These are phyloP conservation scores for Vigna hirtella DNA, from an alignment of 306 rosid genomes.

Conservation along the genomic window DNA sequence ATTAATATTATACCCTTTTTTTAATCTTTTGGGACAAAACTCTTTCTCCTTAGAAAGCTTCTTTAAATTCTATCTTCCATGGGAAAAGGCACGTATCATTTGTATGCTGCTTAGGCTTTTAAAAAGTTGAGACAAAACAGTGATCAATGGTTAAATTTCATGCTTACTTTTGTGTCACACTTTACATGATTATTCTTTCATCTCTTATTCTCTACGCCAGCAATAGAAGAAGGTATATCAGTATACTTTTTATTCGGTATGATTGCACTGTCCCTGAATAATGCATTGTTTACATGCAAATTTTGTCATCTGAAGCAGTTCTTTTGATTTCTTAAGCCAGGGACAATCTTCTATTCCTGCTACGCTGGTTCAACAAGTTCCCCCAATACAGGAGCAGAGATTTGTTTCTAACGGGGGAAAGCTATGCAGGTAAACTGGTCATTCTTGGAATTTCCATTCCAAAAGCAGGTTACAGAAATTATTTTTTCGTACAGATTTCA, in stretches of 20 bases:
- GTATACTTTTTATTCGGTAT: constrained; percentile 21
- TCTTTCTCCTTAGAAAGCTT: constrained; percentile 38
- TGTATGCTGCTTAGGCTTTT: constrained; percentile 50
- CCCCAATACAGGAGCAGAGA: constrained; percentile 63
- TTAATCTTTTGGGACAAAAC: constrained; percentile 33
- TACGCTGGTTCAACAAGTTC: constrained; percentile 71
- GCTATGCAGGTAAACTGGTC: constrained; percentile 69
- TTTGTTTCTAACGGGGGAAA: constrained; percentile 75
- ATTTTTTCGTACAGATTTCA: constrained; percentile 16
- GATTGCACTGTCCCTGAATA: constrained; percentile 26
- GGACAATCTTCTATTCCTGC: constrained; percentile 70
- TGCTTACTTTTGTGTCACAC: constrained; percentile 43
- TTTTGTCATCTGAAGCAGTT: constrained; percentile 46
- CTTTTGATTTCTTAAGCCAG: constrained; percentile 65
- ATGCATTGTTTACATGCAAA: not conserved
- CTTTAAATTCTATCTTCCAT: constrained; percentile 46
- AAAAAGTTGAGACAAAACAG: constrained; percentile 49
- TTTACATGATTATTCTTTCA: constrained; percentile 41
- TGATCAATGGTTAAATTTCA: constrained; percentile 41
- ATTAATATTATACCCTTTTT: constrained; percentile 12
- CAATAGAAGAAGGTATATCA: constrained; percentile 18
- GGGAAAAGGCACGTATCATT: constrained; percentile 42
- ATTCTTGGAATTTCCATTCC: constrained; percentile 18
- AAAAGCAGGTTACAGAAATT: constrained; percentile 21
- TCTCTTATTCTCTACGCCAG: constrained; percentile 34